phyloP scores from a whole-genome alignment of 2,329 filamentous ascomycete species.

The Exophiala mesophila region DNA sequence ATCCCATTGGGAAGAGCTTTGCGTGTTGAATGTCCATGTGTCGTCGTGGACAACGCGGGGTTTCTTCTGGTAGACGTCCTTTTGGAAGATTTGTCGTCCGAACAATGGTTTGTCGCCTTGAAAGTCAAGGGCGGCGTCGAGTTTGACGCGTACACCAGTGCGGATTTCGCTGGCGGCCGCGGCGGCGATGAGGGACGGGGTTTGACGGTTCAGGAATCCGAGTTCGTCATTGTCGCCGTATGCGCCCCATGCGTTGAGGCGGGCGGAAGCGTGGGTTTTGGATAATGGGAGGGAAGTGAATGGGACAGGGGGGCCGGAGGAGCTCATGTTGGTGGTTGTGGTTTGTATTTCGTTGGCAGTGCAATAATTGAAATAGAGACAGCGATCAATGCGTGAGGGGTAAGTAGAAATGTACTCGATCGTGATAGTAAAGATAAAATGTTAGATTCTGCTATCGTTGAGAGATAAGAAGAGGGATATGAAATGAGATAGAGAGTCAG shows the following conservation, averaged over 20 bases:
- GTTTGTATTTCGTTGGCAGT: no score
- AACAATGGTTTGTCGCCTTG: constrained; percentile 35
- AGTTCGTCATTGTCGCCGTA: constrained; percentile 50
- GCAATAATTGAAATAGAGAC: no score
- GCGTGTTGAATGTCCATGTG: constrained; percentile 28
- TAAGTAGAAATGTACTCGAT: no score
- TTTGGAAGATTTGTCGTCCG: constrained; percentile 28
- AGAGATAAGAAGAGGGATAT: no score
- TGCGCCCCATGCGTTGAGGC: constrained; percentile 52
- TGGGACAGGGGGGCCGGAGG: constrained; percentile 24
- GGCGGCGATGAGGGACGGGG: constrained; percentile 39
- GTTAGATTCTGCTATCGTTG: no score
- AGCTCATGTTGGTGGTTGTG: no score
- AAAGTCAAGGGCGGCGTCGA: constrained; percentile 38
- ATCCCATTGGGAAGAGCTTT: constrained; percentile 27
- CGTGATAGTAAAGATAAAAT: no score
- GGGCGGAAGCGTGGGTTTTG: constrained; percentile 39
- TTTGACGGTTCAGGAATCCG: constrained; percentile 53
- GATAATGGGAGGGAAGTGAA: constrained; percentile 44
- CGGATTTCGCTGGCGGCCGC: constrained; percentile 44
- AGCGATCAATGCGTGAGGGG: no score
- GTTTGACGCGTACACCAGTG: constrained; percentile 28
- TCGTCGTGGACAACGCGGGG: constrained; percentile 28
- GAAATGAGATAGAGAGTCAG: no score
- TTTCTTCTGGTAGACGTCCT: constrained; percentile 30